These are phyloP conservation scores for Saccharomyces pastorianus DNA, from an alignment of 1,139 yeast species.

Conservation along the genomic window DNA sequence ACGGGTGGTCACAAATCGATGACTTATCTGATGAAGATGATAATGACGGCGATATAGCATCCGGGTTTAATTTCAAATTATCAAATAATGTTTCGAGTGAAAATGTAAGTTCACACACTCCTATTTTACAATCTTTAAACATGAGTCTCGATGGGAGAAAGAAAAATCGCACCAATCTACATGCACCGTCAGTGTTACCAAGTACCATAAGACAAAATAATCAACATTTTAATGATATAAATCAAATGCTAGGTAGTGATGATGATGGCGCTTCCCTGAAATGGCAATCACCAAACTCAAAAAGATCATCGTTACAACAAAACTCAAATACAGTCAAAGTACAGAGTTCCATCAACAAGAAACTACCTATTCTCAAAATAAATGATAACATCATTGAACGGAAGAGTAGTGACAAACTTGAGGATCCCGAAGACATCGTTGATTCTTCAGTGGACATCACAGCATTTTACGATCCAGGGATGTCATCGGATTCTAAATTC, in stretches of 20 bases:
- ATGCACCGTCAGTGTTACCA: conserved; percentile 15
- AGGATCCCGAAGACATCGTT: conserved; percentile 9
- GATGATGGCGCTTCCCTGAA: conserved; percentile 2
- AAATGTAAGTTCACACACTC: conserved; percentile 22
- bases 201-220: conserved; percentile 30
- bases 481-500: conserved; percentile 18
- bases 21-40: conserved; percentile 9
- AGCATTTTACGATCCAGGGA: conserved; percentile 15
- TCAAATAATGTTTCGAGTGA: background rate
- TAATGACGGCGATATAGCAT: conserved; percentile 28
- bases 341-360: background rate
- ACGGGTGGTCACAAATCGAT: conserved; percentile 6
- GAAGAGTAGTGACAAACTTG: conserved; percentile 6
- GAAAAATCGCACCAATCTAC: conserved; percentile 6
- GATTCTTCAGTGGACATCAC: conserved; percentile 20
- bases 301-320: background rate
- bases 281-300: conserved; percentile 1
- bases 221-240: conserved; percentile 13
- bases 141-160: conserved; percentile 7
- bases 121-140: conserved; percentile 10
- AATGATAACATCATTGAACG: conserved; percentile 9
- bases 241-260: conserved; percentile 9
- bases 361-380: conserved; percentile 11
- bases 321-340: too few relatives aligned
- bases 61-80: conserved; percentile 23